phyloP scores from a whole-genome alignment of 2,329 filamentous ascomycete species.

The Colletotrichum gloeosporioides region DNA sequence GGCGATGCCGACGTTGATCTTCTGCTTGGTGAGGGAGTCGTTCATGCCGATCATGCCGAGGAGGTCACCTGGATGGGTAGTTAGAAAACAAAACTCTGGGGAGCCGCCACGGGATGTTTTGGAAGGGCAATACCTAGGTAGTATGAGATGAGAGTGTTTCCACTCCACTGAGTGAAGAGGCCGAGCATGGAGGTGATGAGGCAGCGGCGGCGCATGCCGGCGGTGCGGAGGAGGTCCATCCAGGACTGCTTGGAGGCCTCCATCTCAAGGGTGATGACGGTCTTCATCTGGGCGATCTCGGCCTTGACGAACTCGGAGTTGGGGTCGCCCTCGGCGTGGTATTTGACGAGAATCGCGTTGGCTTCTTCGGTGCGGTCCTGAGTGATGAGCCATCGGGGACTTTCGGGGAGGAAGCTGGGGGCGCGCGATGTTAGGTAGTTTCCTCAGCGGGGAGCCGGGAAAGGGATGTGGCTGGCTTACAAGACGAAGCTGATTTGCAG shows the following conservation, averaged over 20 bases:
- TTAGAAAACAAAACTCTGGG: neutral
- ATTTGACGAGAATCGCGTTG: slow-evolving; percentile 37
- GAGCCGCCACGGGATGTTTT: neutral
- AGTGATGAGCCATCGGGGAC: slow-evolving; percentile 37
- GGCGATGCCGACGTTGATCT: slow-evolving; percentile 52
- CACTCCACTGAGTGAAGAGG: slow-evolving; percentile 60
- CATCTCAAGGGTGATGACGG: slow-evolving; percentile 59
- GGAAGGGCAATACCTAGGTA: slow-evolving; percentile 37
- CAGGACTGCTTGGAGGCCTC: slow-evolving; percentile 59
- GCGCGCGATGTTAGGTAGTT: neutral
- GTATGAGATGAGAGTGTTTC: slow-evolving; percentile 54
- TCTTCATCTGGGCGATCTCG: slow-evolving; percentile 65
- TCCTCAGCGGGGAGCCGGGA: slow-evolving; percentile 48
- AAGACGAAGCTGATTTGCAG: slow-evolving; percentile 45
- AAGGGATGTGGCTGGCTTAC: slow-evolving; percentile 53
- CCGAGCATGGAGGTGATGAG: slow-evolving; percentile 55
- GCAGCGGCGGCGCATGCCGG: slow-evolving; percentile 55
- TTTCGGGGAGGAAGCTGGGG: slow-evolving; percentile 32
- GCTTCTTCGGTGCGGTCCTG: slow-evolving; percentile 36
- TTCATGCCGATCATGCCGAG: slow-evolving; percentile 51
- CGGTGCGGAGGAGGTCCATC: slow-evolving; percentile 54
- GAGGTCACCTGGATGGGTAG: slow-evolving; percentile 36
- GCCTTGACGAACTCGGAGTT: slow-evolving; percentile 59
- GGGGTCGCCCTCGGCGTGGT: slow-evolving; percentile 57
- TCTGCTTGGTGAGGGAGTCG: slow-evolving; percentile 41